Base-by-base conservation (phyloP, 805 yeast species). In the Candida pseudofarinosa region DNA sequence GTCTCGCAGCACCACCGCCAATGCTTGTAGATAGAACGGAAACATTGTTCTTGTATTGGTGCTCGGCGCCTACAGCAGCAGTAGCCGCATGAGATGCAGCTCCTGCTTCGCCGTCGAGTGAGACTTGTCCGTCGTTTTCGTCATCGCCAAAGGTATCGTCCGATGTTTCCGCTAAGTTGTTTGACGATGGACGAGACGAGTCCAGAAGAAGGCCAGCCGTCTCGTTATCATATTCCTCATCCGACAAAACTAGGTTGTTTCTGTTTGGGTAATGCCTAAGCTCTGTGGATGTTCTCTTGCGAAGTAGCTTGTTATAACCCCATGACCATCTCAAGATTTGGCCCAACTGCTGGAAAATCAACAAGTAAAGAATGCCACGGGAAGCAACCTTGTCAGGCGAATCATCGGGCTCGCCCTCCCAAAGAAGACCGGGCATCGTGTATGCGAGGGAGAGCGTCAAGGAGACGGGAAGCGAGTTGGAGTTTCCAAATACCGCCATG, bases 401-500 rank as follows among this genome's bases (percentile, higher is more conserved):
- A 57, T 85, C 95, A 55, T 79, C 76, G 6, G 74, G 77, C 33
- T 85, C 69, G 47, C 81, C 84, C 43, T 81, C 86, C 95, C 95
- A 85, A 39, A 80, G 75, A 46, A 85, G 69, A 48, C 81, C 79
- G 2, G 93, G 95, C 45, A 85, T 67, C 0, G 91, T 81, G 57
- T 82, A 83, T 1, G 90, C 81, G 49, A 85, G 69, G 1, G 95
- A 83, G 43, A 93, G 69, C 1, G 93, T 85, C 50, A 93, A 73
- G 0, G 97, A 88, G 1, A 91, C 98, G 0, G 99, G 98, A 43
- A 91, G 75, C 8, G 96, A 86, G 69, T 91, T 91, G 35, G 96
- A 88, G 65, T 91, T 93, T 41, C 97, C 98, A 65, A 91, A 91
- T 4, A 90, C 96, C 2, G 93, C 88, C 95, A 93, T 93, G 2